A percentile compares a stretch with the other conserved stretches of the same genome.
phyloP scores from a whole-genome alignment of 108 stramenopile genomes.

The Fragilaria radians region DNA sequence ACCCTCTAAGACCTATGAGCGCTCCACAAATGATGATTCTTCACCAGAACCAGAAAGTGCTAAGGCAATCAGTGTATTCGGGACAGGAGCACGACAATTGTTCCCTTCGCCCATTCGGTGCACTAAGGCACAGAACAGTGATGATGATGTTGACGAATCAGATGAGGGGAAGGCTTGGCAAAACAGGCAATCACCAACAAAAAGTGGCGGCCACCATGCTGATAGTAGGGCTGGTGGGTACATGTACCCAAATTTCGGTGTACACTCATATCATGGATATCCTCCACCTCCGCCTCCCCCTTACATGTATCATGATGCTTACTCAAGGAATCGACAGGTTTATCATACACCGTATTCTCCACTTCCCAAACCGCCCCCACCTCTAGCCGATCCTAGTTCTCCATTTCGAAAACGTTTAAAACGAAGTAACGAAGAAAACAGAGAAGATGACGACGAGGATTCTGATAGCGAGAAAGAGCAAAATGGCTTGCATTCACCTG shows the following conservation, averaged over 20 bases:
- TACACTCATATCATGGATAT: neutral
- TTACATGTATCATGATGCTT: neutral
- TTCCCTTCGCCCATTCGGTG: neutral
- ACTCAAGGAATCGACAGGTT: neutral
- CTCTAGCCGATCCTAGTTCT: too few relatives aligned
- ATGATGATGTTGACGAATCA: neutral
- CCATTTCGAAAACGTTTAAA: neutral
- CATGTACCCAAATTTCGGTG: neutral
- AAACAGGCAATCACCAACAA: neutral
- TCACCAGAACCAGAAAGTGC: neutral
- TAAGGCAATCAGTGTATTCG: neutral
- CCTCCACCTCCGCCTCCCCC: neutral
- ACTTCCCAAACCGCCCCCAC: neutral
- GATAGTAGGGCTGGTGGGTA: neutral
- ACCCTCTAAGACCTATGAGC: neutral
- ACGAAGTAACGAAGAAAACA: neutral
- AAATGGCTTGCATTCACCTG: neutral
- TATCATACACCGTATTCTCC: neutral
- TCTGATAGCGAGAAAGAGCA: neutral
- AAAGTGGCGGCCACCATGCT: neutral
- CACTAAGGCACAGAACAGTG: neutral
- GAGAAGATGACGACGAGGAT: neutral
- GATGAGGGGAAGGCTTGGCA: neutral
- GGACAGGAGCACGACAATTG: neutral
- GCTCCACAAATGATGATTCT: neutral